Percentiles rank a stretch among this genome's conserved stretches.
These are phyloP conservation scores for Phytophthora hybrid DNA, from an alignment of 352 stramenopile genomes.

Conservation along the genomic window DNA sequence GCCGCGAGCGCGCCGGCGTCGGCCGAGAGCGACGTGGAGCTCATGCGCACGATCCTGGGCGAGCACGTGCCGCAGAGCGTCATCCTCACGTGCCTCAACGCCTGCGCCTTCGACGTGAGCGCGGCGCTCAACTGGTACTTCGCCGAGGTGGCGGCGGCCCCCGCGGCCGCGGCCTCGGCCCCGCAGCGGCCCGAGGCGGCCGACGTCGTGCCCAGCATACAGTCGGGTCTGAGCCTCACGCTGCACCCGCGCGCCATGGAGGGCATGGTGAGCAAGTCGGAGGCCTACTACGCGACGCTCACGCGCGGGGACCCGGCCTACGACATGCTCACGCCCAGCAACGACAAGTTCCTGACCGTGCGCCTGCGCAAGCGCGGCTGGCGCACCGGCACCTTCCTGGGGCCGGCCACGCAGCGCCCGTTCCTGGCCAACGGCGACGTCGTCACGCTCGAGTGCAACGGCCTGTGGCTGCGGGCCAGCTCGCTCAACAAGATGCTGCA, in stretches of 20 bases:
- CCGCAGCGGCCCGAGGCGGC: background rate
- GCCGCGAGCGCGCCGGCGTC: constrained; percentile 16
- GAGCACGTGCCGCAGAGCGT: constrained; percentile 88
- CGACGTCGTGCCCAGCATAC: constrained; percentile 53
- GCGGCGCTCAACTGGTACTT: constrained; percentile 91
- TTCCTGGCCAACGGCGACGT: constrained; percentile 88
- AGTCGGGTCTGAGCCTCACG: constrained; percentile 79
- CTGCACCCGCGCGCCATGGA: constrained; percentile 70
- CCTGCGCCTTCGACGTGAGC: constrained; percentile 86
- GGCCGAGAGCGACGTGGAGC: constrained; percentile 75
- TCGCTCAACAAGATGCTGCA: constrained; percentile 87
- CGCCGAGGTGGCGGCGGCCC: constrained; percentile 65
- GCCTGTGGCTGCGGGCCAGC: constrained; percentile 79
- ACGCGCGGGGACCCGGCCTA: constrained; percentile 75
- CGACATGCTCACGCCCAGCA: constrained; percentile 86
- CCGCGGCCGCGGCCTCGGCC: constrained; percentile 2
- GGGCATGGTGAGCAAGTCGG: constrained; percentile 90
- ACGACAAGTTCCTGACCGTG: constrained; percentile 87
- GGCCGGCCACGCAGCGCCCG: constrained; percentile 57
- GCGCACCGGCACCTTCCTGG: constrained; percentile 50
- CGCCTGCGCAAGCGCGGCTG: constrained; percentile 81
- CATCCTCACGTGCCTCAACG: constrained; percentile 86
- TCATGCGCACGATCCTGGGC: constrained; percentile 90
- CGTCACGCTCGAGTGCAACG: constrained; percentile 89
- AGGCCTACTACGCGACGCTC: constrained; percentile 86